Conservation (phyloP, 495 filamentous ascomycete genomes). For the Glarea lozoyensis region DNA sequence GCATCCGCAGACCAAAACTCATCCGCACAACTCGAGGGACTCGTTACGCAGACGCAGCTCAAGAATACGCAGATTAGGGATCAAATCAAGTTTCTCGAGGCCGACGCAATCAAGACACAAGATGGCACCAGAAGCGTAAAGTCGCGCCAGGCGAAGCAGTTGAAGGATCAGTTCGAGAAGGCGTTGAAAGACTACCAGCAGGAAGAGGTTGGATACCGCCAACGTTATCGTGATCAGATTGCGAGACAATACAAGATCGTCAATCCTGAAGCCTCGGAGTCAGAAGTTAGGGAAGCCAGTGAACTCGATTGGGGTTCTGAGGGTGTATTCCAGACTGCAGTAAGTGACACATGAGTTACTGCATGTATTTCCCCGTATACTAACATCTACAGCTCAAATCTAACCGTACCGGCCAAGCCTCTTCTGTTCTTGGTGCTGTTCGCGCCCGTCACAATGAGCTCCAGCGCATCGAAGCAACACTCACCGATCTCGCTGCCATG, state of each 20-base stretch:
- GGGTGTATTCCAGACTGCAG: slow-evolving; percentile 68
- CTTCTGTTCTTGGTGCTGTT: slow-evolving; percentile 58
- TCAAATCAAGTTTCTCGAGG: slow-evolving; percentile 58
- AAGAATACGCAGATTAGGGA: slow-evolving; percentile 57
- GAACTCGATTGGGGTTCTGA: slow-evolving; percentile 63
- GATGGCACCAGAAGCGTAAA: slow-evolving; percentile 47
- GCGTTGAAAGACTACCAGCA: slow-evolving; percentile 53
- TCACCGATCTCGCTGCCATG: slow-evolving; percentile 54
- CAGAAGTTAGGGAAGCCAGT: slow-evolving; percentile 53
- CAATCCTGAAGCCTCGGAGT: slow-evolving; percentile 60
- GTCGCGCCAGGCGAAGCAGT: slow-evolving; percentile 48
- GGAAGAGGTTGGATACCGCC: slow-evolving; percentile 56
- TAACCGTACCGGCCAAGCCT: slow-evolving; percentile 58
- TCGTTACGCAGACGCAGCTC: slow-evolving; percentile 54
- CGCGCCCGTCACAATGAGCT: slow-evolving; percentile 72
- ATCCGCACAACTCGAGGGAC: slow-evolving; percentile 34
- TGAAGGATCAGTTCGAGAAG: slow-evolving; percentile 56
- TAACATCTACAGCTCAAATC: slow-evolving; percentile 46
- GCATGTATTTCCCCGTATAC: slow-evolving; percentile 1
- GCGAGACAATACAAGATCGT: slow-evolving; percentile 67
- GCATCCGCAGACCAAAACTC: slow-evolving; percentile 38
- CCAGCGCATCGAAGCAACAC: slow-evolving; percentile 58
- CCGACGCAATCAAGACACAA: slow-evolving; percentile 47
- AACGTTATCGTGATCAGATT: slow-evolving; percentile 61
- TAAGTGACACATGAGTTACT: slow-evolving; percentile 23